These are phyloP conservation scores for Rhizophagus sp. DNA, from an alignment of 192 early-diverging fungal species.

Conservation along the genomic window DNA sequence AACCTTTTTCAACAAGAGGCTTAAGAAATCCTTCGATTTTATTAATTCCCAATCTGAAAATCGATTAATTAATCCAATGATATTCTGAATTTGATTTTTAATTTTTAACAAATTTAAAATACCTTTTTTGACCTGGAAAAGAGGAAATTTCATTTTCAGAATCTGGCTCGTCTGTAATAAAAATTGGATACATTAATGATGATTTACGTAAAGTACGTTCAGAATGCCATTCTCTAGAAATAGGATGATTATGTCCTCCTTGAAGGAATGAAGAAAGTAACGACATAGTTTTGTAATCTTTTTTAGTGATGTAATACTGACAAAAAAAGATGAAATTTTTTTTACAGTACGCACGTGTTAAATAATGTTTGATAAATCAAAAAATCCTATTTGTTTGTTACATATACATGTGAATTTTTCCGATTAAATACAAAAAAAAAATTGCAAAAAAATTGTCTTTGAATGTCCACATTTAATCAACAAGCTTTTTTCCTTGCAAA, in stretches of 20 bases:
- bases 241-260: constrained; percentile 83
- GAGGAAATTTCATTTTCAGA: constrained; percentile 75
- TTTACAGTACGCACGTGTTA: too few relatives aligned
- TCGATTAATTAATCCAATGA: not conserved
- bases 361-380: too few relatives aligned
- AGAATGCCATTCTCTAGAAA: constrained; percentile 83
- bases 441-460: not conserved
- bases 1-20: constrained; percentile 87
- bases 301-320: not conserved
- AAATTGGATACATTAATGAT: constrained; percentile 92
- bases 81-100: too few relatives aligned
- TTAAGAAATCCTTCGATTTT: constrained; percentile 71
- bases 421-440: not conserved
- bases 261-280: constrained; percentile 75
- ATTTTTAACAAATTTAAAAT: not conserved
- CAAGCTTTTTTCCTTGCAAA: constrained; percentile 7
- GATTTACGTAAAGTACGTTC: constrained; percentile 64
- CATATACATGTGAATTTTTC: not conserved
- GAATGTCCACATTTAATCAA: not conserved
- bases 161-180: constrained; percentile 82
- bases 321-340: too few relatives aligned
- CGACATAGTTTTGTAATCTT: constrained; percentile 21
- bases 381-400: too few relatives aligned
- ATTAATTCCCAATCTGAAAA: constrained; percentile 68
- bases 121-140: constrained; percentile 87